Evolutionary conservation across 306 rosid genomes (phyloP).

Genomic region (Senna tora): DNA sequence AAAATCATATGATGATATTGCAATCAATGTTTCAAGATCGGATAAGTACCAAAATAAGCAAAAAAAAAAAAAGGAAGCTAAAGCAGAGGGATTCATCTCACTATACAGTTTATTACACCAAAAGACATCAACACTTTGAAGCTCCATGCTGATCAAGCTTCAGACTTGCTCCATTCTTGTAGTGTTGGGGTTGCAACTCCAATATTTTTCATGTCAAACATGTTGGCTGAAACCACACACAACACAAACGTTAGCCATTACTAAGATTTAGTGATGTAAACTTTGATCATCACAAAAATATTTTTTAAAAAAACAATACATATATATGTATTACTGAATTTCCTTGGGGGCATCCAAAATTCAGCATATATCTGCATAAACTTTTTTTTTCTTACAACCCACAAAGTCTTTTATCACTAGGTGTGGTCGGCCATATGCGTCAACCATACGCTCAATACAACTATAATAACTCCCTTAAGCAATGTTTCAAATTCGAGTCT

Average conservation of each 20-base stretch:
- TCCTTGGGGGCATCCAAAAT: constrained; percentile 27
- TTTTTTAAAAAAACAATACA: background rate
- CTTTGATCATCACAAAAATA: background rate
- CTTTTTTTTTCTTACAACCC: too few relatives aligned
- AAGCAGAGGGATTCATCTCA: too few relatives aligned
- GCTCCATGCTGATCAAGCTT: constrained; percentile 44
- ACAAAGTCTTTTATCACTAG: too few relatives aligned
- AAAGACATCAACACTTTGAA: background rate
- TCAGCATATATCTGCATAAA: background rate
- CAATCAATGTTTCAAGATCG: too few relatives aligned
- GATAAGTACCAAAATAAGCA: too few relatives aligned
- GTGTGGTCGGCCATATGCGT: too few relatives aligned
- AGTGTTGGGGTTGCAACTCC: constrained; percentile 72
- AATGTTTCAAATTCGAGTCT: too few relatives aligned
- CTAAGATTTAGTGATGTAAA: too few relatives aligned
- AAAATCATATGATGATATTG: too few relatives aligned
- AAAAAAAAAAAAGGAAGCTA: too few relatives aligned
- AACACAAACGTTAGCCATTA: constrained; percentile 32
- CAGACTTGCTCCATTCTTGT: constrained; percentile 61
- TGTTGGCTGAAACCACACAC: constrained; percentile 67
- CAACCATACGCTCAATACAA: background rate
- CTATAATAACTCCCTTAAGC: too few relatives aligned
- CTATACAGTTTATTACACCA: too few relatives aligned
- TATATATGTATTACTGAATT: background rate
- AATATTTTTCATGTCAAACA: constrained; percentile 77